Base-by-base conservation (phyloP, 2,329 filamentous ascomycete genomes). In the Pyrenophora tritici-repentis region DNA sequence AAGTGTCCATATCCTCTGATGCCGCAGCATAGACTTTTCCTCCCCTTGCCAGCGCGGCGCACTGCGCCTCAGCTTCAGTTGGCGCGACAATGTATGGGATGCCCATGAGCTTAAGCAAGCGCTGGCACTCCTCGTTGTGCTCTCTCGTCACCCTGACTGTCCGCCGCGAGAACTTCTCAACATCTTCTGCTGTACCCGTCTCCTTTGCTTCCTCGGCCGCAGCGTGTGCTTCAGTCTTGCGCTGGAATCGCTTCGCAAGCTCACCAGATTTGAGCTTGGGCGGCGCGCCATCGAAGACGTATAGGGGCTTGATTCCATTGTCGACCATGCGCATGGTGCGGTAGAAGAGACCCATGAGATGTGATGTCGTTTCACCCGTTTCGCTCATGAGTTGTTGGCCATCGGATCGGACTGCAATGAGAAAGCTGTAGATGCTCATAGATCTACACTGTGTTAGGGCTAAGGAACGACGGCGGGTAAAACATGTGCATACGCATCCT, bases 301-400 rank as follows among this genome's bases (percentile, higher is more conserved):
- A 99, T 62, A 99, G 84, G 1, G 94, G 94, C 73, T 99, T 99
- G 79, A 99, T 97, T 50, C 94, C 94, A 67, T 97, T 97, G 77
- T 99, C 94, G 68, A 97, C 90, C 79, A 99, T 97, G 65, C 94
- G 91, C 6, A 99, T 83, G 2, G 94, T 99, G 65, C 94, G 92
- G 81, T 99, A 99, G 80, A 99, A 99, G 86, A 99, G 93, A 70
- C 94, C 94, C 92, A 99, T 97, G 13, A 99, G 80, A 74, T 99
- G 94, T 14, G 94, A 99, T 1, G 94, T 99, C 2, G 94, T 99
- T 75, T 97, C 91, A 68, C 94, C 94, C 44, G 87, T 88, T 68
- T 99, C 94, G 75, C 88, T 95, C 83, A 87, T 97, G 66, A 99
- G 87, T 76, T 97, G 91, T 74, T 99, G 91, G 64, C 94, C 94